Conservation (phyloP, 2,329 filamentous ascomycete genomes). For the Arthrobotrys iridis region DNA sequence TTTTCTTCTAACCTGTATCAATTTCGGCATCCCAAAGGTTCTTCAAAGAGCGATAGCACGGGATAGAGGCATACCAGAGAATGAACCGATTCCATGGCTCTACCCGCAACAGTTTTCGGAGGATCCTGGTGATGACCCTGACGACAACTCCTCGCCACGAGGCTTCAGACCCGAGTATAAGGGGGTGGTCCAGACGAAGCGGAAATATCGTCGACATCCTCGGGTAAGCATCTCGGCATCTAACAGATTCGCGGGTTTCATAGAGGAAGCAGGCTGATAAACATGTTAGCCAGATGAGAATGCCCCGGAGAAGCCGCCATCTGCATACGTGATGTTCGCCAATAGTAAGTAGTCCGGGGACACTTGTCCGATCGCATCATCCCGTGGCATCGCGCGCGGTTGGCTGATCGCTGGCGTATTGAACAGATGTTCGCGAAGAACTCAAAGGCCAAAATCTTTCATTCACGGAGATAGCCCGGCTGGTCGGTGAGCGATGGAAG, state of each 20-base stretch:
- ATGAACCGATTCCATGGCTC: slow-evolving; percentile 60
- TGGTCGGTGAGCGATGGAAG: slow-evolving; percentile 85
- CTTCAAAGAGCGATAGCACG: slow-evolving; percentile 85
- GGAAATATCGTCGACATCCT: slow-evolving; percentile 80
- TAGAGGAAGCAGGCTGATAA: background rate
- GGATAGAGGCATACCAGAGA: slow-evolving; percentile 71
- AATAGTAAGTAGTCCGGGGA: slow-evolving; percentile 71
- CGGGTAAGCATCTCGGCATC: slow-evolving; percentile 68
- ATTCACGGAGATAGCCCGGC: slow-evolving; percentile 84
- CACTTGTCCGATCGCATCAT: background rate
- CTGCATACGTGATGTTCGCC: slow-evolving; percentile 85
- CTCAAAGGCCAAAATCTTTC: slow-evolving; percentile 79
- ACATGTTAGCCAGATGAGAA: slow-evolving; percentile 74
- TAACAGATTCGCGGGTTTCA: background rate
- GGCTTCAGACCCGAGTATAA: slow-evolving; percentile 64
- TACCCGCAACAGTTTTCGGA: slow-evolving; percentile 59
- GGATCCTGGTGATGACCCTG: slow-evolving; percentile 68
- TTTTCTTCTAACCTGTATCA: slow-evolving; percentile 17
- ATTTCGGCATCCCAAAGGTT: slow-evolving; percentile 67
- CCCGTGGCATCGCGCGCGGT: background rate
- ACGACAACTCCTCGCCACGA: slow-evolving; percentile 67
- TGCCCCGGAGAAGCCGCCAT: slow-evolving; percentile 81
- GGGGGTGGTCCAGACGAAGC: slow-evolving; percentile 68
- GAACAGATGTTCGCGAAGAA: slow-evolving; percentile 71
- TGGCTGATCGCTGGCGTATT: slow-evolving; percentile 17